phyloP scores from a whole-genome alignment of 1,284 basidiomycete species.

The Microstroma glucosiphilum region DNA sequence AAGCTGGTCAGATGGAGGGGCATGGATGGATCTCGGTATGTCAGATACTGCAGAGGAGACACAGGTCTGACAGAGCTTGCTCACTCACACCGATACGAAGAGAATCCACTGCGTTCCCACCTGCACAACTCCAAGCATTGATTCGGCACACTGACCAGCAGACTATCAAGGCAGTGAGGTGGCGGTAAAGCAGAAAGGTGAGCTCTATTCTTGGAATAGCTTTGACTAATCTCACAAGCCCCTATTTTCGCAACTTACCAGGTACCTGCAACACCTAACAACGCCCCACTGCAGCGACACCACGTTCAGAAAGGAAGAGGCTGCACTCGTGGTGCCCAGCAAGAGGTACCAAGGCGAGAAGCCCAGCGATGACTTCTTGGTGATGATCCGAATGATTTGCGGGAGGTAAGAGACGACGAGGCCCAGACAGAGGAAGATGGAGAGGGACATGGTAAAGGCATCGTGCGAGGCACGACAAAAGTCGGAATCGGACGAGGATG shows the following conservation, averaged over 20 bases:
- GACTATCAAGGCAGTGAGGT: conserved; percentile 54
- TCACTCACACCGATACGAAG: conserved; percentile 73
- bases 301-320: conserved; percentile 52
- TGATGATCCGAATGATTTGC: conserved; percentile 63
- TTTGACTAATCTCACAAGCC: not conserved
- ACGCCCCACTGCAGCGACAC: conserved; percentile 81
- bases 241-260: conserved; percentile 9
- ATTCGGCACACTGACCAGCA: conserved; percentile 69
- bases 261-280: conserved; percentile 68
- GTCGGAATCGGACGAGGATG: not conserved
- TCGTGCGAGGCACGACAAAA: conserved; percentile 57
- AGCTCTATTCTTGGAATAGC: no score
- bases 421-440: conserved; percentile 68
- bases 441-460: conserved; percentile 67
- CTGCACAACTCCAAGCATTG: conserved; percentile 75
- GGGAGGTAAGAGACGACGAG: conserved; percentile 80
- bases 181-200: not conserved
- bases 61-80: not conserved
- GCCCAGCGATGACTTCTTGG: conserved; percentile 71
- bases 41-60: no score
- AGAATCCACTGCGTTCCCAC: conserved; percentile 77
- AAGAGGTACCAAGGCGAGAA: conserved; percentile 90
- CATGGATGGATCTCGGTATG: not conserved
- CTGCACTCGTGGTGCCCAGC: conserved; percentile 68
- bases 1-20: conserved; percentile 57